phyloP scores from a whole-genome alignment of 139 green algal genomes.

The Chlorella ohadii region DNA sequence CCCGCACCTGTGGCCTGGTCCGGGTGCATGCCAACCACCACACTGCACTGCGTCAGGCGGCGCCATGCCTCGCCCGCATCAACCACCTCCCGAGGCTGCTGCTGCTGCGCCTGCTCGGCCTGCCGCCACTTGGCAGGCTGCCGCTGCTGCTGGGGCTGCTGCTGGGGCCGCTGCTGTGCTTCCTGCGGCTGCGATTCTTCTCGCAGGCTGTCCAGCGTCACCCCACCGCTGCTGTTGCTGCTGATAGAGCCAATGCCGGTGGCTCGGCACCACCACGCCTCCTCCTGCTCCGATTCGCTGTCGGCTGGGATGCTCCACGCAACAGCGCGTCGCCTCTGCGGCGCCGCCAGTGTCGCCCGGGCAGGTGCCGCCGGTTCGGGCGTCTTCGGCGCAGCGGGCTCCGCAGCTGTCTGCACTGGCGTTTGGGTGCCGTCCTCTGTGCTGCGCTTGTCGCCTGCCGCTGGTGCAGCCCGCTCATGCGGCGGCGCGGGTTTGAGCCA shows the following conservation, averaged over 20 bases:
- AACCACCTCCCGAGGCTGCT: neutral
- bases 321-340: neutral
- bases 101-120: neutral
- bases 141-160: neutral
- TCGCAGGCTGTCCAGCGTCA: neutral
- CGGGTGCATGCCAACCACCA: constrained; percentile 58
- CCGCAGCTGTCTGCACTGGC: neutral
- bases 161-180: neutral
- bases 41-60: constrained; percentile 35
- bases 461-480: neutral
- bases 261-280: neutral
- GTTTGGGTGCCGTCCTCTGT: neutral
- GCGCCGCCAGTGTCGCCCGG: neutral
- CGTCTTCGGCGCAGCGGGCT: too few species aligned
- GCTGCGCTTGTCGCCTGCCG: neutral
- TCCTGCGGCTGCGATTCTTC: neutral
- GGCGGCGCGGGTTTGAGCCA: constrained; percentile 33
- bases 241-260: too few species aligned
- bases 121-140: neutral
- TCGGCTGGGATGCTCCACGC: constrained; percentile 19
- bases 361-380: neutral
- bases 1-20: constrained; percentile 46
- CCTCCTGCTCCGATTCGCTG: constrained; percentile 18
- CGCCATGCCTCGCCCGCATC: constrained; percentile 15
- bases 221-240: too few species aligned